phyloP scores from a whole-genome alignment of 306 rosid species.

The Lotus japonicus region DNA sequence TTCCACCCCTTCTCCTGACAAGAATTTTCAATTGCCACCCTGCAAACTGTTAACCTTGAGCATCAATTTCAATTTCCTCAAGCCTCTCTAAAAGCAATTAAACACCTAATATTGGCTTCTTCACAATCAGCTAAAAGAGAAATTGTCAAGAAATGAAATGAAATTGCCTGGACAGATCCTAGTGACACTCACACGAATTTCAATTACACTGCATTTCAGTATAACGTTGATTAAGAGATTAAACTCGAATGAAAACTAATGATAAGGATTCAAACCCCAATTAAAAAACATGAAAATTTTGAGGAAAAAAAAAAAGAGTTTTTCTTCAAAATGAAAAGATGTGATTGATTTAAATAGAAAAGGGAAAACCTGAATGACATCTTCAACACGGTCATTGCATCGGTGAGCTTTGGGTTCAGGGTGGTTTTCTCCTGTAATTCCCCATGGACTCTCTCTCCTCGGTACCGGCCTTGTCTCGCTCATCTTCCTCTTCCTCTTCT shows the following conservation, averaged over 20 bases:
- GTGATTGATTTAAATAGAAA: background rate
- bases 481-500: slow-evolving; percentile 31
- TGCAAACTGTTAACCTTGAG: background rate
- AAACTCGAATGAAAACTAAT: background rate
- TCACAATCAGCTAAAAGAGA: background rate
- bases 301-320: background rate
- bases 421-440: slow-evolving; percentile 58
- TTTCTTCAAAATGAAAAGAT: too few species aligned
- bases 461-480: slow-evolving; percentile 79
- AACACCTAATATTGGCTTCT: too few species aligned
- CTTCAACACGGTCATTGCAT: slow-evolving; percentile 91
- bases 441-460: slow-evolving; percentile 97
- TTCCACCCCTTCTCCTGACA: too few species aligned
- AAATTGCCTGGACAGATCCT: background rate
- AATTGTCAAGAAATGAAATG: background rate
- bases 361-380: slow-evolving; percentile 65
- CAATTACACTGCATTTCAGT: background rate
- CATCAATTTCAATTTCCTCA: background rate
- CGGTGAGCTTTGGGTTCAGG: slow-evolving; percentile 90
- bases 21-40: background rate
- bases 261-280: background rate
- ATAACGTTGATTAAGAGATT: background rate
- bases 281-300: background rate
- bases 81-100: background rate
- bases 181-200: background rate